A percentile compares a stretch with the other conserved stretches of the same genome.
phyloP scores from a whole-genome alignment of 2,329 filamentous ascomycete genomes.

The Fusarium heterosporum region DNA sequence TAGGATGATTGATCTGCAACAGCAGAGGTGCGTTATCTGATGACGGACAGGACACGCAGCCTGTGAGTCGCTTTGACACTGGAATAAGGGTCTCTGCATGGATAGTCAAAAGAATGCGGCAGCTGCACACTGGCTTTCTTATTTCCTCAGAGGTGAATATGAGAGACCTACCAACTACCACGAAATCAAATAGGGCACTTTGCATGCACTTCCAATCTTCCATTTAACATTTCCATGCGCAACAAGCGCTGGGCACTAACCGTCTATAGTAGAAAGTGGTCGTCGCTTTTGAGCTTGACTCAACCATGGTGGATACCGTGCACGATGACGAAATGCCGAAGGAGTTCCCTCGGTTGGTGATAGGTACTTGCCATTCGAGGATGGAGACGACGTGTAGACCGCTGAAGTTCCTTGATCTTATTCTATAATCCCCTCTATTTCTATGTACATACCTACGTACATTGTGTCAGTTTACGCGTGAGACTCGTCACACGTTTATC shows the following conservation, averaged over 20 bases:
- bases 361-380: constrained; percentile 13
- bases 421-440: neutral
- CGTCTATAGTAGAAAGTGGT: constrained; percentile 21
- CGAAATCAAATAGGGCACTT: neutral
- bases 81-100: neutral
- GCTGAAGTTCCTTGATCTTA: constrained; percentile 2
- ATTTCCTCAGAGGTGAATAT: neutral
- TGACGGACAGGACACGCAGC: neutral
- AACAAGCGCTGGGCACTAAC: constrained; percentile 28
- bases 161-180: neutral
- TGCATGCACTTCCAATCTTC: constrained; percentile 7
- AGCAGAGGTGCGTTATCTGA: neutral
- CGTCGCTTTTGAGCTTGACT: constrained; percentile 4
- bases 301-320: constrained; percentile 16
- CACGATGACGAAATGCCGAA: constrained; percentile 35
- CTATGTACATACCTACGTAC: neutral
- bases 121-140: neutral
- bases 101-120: neutral
- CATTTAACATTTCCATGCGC: constrained; percentile 23
- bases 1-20: neutral
- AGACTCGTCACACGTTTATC: neutral
- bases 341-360: constrained; percentile 19
- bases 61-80: neutral
- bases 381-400: constrained; percentile 1
- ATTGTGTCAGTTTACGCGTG: neutral